phyloP scores from a whole-genome alignment of 352 stramenopile genomes.

The Sclerospora graminicola region DNA sequence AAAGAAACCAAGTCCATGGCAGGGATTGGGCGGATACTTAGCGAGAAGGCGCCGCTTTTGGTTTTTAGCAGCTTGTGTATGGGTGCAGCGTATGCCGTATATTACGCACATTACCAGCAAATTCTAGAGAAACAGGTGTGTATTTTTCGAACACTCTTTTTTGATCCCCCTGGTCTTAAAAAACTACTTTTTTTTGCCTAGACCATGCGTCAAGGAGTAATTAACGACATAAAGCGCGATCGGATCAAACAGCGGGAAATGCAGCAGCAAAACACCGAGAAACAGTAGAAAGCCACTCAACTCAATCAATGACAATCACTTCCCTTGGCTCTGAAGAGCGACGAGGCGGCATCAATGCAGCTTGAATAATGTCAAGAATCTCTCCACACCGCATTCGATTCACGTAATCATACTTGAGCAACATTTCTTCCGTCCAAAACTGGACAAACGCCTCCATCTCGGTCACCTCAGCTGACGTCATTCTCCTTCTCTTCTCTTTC shows the following conservation, averaged over 20 bases:
- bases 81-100: conserved; percentile 49
- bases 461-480: neutral
- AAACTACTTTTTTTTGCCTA: conserved; percentile 7
- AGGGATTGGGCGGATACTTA: conserved; percentile 14
- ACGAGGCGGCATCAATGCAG: neutral
- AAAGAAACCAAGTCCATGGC: conserved; percentile 1
- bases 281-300: conserved; percentile 10
- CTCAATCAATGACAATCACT: neutral
- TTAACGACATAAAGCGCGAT: conserved; percentile 73
- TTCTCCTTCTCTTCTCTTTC: neutral
- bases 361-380: conserved; percentile 12
- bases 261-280: neutral
- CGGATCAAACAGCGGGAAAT: conserved; percentile 34
- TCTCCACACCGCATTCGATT: conserved; percentile 17
- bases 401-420: conserved; percentile 41
- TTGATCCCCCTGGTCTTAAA: neutral
- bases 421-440: conserved; percentile 30
- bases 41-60: conserved; percentile 37
- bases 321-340: neutral
- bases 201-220: conserved; percentile 66
- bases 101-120: conserved; percentile 76
- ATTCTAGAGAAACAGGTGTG: conserved; percentile 56
- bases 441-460: conserved; percentile 21
- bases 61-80: conserved; percentile 32
- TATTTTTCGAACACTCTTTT: neutral